Evolutionary conservation across 257 asterid species (phyloP).

Genomic region (Gynochthodes officinalis): DNA sequence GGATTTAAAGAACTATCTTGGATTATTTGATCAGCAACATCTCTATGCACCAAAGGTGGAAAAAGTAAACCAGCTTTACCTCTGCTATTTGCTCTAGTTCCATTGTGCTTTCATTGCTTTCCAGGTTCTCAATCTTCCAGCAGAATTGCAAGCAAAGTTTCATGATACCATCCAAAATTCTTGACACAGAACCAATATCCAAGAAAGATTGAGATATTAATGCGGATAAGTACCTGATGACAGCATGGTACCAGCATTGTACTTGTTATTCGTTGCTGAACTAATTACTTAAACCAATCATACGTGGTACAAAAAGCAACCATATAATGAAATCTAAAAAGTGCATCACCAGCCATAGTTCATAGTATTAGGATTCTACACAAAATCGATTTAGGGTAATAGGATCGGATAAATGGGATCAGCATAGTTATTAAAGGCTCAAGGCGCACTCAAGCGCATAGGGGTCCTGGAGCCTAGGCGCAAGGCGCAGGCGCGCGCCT

Average conservation of each 20-base stretch:
- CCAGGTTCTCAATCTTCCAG: slow-evolving; percentile 90
- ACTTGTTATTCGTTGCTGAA: not conserved
- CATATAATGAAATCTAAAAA: not conserved
- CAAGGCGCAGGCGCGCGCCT: too few species aligned
- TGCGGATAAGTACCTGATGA: slow-evolving; percentile 83
- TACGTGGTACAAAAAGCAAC: not conserved
- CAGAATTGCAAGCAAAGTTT: slow-evolving; percentile 90
- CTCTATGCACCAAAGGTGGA: slow-evolving; percentile 13
- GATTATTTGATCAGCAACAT: not conserved
- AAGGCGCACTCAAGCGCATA: too few species aligned
- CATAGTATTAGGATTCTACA: too few species aligned
- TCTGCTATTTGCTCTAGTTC: slow-evolving; percentile 89
- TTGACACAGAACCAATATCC: slow-evolving; percentile 97
- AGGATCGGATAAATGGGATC: too few species aligned
- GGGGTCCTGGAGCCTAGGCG: too few species aligned
- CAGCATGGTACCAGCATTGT: not conserved
- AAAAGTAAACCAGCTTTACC: slow-evolving; percentile 42
- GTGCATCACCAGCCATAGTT: not conserved
- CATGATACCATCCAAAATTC: slow-evolving; percentile 96
- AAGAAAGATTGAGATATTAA: slow-evolving; percentile 88
- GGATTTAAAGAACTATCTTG: not conserved
- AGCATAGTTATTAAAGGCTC: too few species aligned
- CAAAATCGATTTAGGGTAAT: too few species aligned
- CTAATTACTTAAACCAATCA: slow-evolving; percentile 1
- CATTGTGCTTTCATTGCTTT: slow-evolving; percentile 47